Percentiles rank a stretch among this genome's conserved stretches.
These are phyloP conservation scores for Beta vulgaris DNA, from an alignment of 148 eudicot species.

Conservation along the genomic window DNA sequence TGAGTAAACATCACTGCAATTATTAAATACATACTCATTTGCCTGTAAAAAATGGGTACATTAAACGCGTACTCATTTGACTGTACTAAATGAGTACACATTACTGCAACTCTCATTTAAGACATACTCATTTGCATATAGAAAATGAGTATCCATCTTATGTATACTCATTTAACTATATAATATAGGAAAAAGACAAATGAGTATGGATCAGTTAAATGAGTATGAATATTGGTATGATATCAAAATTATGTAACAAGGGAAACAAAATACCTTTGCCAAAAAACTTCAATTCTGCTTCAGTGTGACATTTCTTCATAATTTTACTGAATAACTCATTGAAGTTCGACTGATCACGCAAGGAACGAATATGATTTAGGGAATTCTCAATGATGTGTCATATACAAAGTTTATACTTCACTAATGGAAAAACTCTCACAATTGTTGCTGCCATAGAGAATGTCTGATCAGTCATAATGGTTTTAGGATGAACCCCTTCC, in stretches of 20 bases:
- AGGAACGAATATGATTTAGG: neutral
- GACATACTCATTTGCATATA: too few species aligned
- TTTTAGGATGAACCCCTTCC: neutral
- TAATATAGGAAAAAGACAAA: too few species aligned
- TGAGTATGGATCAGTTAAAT: too few species aligned
- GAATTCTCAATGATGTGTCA: neutral
- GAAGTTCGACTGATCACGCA: neutral
- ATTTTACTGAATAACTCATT: neutral
- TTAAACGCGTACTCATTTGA: too few species aligned
- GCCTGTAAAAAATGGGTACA: too few species aligned
- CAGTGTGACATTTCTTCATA: neutral
- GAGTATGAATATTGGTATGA: neutral
- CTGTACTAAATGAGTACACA: too few species aligned
- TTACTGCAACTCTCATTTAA: too few species aligned
- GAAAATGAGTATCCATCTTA: too few species aligned
- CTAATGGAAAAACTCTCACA: neutral
- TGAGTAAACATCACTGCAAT: too few species aligned
- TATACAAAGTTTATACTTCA: neutral
- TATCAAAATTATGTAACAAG: neutral
- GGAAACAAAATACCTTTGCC: neutral
- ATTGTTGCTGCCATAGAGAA: neutral
- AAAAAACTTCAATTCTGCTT: neutral
- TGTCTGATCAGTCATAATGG: neutral
- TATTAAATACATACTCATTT: too few species aligned
- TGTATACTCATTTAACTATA: too few species aligned